phyloP scores from a whole-genome alignment of 352 stramenopile genomes.

The Phytopythium cucurbitacearum region DNA sequence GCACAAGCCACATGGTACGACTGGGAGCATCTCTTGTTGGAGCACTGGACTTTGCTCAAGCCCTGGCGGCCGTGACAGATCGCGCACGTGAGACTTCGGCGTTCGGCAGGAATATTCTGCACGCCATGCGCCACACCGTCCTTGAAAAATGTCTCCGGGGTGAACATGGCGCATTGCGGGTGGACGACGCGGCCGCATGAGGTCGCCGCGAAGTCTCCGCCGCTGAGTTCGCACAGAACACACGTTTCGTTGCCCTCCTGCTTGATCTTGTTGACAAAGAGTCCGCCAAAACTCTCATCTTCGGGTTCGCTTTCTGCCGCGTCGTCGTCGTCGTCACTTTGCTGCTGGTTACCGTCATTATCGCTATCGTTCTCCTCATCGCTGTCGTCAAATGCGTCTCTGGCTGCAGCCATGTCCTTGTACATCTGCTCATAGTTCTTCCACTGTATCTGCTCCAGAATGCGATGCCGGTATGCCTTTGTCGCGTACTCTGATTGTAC shows the following conservation, averaged over 20 bases:
- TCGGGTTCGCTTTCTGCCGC: conserved; percentile 31
- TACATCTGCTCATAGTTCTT: conserved; percentile 76
- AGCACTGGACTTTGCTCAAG: conserved; percentile 81
- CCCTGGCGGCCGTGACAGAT: conserved; percentile 61
- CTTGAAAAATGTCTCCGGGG: conserved; percentile 80
- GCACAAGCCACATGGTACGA: conserved; percentile 74
- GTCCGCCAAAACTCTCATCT: conserved; percentile 58
- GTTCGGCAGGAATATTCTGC: conserved; percentile 43
- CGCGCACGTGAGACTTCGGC: conserved; percentile 42
- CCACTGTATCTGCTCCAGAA: conserved; percentile 44
- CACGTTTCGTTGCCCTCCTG: conserved; percentile 68
- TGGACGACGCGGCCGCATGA: conserved; percentile 59
- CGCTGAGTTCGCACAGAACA: conserved; percentile 65
- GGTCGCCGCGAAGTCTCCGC: conserved; percentile 73
- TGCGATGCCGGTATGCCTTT: conserved; percentile 42
- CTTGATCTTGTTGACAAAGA: conserved; percentile 79
- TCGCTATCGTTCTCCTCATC: conserved; percentile 32
- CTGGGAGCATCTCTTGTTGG: conserved; percentile 52
- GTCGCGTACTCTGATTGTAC: conserved; percentile 43
- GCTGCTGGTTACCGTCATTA: conserved; percentile 4
- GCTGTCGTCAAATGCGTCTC: conserved; percentile 47
- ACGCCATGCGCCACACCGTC: conserved; percentile 61
- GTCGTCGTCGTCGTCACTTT: conserved; percentile 16
- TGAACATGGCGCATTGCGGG: conserved; percentile 81
- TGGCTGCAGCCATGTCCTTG: conserved; percentile 35